These are phyloP conservation scores for Hyparrhenia diplandra DNA, from an alignment of 176 grass and related monocot species.

Conservation along the genomic window DNA sequence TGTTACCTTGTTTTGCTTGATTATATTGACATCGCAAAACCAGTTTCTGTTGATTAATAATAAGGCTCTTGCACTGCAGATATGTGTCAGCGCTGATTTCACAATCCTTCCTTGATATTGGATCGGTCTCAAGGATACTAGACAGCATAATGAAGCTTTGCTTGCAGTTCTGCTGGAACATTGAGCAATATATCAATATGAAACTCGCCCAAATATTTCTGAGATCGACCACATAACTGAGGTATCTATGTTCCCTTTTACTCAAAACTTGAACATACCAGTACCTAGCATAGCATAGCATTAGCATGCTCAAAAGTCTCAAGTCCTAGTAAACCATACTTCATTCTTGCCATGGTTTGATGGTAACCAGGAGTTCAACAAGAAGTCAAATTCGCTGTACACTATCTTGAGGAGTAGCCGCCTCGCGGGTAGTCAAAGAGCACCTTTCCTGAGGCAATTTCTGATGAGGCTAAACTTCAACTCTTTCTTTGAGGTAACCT, in stretches of 20 bases:
- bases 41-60: not conserved
- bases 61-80: constrained; percentile 29
- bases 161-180: constrained; percentile 93
- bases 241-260: constrained; percentile 34
- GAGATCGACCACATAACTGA: constrained; percentile 83
- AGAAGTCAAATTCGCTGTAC: constrained; percentile 97
- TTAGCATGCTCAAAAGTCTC: not conserved
- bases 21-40: not conserved
- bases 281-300: not conserved
- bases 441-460: constrained; percentile 88
- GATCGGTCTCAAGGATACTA: constrained; percentile 92
- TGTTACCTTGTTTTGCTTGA: not conserved
- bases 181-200: constrained; percentile 81
- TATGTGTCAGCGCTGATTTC: constrained; percentile 92
- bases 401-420: constrained; percentile 91
- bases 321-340: constrained; percentile 13
- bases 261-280: no score
- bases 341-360: not conserved
- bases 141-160: constrained; percentile 99
- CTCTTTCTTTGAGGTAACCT: constrained; percentile 84
- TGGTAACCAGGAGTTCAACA: constrained; percentile 76
- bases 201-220: constrained; percentile 54
- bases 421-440: constrained; percentile 79
- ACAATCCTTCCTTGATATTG: constrained; percentile 96
- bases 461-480: constrained; percentile 96